Base-by-base conservation (phyloP, 2,329 filamentous ascomycete genomes). In the Botrytis pseudocinerea region DNA sequence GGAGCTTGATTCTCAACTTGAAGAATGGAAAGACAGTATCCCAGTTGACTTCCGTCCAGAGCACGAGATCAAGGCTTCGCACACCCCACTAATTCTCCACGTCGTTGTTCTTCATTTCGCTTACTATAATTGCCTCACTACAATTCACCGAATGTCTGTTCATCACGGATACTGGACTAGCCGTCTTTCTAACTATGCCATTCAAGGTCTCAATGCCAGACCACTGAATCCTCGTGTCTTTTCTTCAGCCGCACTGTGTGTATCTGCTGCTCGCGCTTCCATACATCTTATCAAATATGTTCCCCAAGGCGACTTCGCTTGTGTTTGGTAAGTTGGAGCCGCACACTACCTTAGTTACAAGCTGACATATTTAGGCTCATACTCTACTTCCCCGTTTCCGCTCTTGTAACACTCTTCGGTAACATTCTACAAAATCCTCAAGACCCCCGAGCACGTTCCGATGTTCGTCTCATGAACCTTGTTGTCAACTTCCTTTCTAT, bases 91-190 rank as follows among this genome's bases (percentile, higher is more conserved):
- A n/a, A 95, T 98, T 32, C 85, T 99, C 32, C 95, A 98, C 77
- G 90, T 99, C 70, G 95, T 97, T 74, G 93, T 97, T 81, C 85
- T 99, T 73, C 96, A 99, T 82, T 97, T 99, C 79, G 92, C 94
- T 1, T 99, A 99, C 83, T 98, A 98, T 85, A 99, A 99, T 82
- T 98, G 95, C 79, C 84, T 99, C 69, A 98, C 95, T 0, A 99
- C 96, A 0, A 98, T 99, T 76, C 96, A 99, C 82, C 93, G 96
- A 69, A 99, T 98, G 96, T 97, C 94, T 60, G 93, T 98, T 44
- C 96, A 98, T 79, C 95, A 98, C 80, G 96, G 96, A 22, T 98
- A 97, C 83, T 99, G 96, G 96, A 98, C 95, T 1, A 98, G 93
- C 80, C 90, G 96, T 54, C 84, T 99, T 59, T 97, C 95, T 54